Evolutionary conservation across 345 rosid genomes (phyloP), one percentile per base, ranked within the genome.

Genomic region (Hypericum perforatum): DNA sequence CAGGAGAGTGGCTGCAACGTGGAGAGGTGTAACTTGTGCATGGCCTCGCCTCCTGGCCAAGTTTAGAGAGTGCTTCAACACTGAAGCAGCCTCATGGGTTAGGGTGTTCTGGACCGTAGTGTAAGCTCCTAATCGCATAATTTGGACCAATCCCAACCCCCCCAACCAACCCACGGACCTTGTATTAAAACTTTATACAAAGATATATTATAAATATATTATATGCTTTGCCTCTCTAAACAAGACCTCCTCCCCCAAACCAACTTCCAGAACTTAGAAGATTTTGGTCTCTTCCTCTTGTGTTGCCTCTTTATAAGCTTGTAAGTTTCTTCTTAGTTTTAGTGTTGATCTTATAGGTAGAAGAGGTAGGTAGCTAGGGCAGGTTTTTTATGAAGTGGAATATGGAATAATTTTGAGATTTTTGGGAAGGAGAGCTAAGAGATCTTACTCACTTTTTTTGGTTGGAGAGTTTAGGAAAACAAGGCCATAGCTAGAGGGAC

Each of bases 61-160:
- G 76, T 73, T 69, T 7, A 89, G 95, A 71, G 95, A 89, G 70
- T 89, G 94, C 92, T 84, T 86, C 85, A 89, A 57, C 7, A 73
- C 86, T 61, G 95, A 81, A 82, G 95, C 97, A 78, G 94, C 97
- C 94, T 89, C 97, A 39, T 87, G 66, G 52, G 95, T 81, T 75
- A 89, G 97, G 80, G 94, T 86, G 86, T 89, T 95, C 80, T 86
- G 95, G 53, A 77, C 85, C 64, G 97, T 78, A 70, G 32, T 22
- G 32, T 82, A 81, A 65, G 76, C 82, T 71, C 94, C 95, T 78
- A 95, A 78, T 72, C 97, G 92, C 97, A 89, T 89, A 70, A 82
- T 94, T 76, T 76, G 66, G 53, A 70, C 43, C 59, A 71, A 72
- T 69, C 73, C 81, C 76, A 52, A 74, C 78, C 70, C 69, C 82